These are phyloP conservation scores for Calocybe cyanea DNA, from an alignment of 768 basidiomycete species.

Conservation along the genomic window DNA sequence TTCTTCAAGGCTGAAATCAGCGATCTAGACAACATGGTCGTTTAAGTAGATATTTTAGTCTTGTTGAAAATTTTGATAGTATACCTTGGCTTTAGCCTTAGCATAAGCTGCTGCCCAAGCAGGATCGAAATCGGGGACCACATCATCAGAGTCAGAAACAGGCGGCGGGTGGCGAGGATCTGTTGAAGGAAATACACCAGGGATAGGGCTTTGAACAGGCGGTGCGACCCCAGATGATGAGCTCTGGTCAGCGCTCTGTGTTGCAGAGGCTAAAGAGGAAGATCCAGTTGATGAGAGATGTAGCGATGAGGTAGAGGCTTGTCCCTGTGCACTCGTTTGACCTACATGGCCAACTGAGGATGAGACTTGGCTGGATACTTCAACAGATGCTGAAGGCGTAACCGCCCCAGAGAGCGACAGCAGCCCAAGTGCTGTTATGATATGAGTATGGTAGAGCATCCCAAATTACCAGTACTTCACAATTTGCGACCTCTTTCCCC, in stretches of 20 bases:
- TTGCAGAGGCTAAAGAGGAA: background rate
- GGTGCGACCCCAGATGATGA: slow-evolving; percentile 34
- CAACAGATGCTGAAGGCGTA: background rate
- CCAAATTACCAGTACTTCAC: background rate
- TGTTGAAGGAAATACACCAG: slow-evolving; percentile 40
- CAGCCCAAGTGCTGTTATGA: slow-evolving; percentile 2
- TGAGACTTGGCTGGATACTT: background rate
- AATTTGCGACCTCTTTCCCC: background rate
- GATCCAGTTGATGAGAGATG: background rate
- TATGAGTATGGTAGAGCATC: slow-evolving; percentile 1
- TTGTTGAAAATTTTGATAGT: slow-evolving; percentile 4
- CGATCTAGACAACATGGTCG: slow-evolving; percentile 21
- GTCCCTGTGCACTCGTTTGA: background rate
- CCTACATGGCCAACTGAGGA: background rate
- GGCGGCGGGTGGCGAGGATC: slow-evolving; percentile 45
- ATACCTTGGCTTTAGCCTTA: slow-evolving; percentile 38
- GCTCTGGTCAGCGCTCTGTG: slow-evolving; percentile 2
- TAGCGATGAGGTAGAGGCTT: background rate
- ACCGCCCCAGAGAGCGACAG: background rate
- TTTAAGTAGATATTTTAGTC: background rate
- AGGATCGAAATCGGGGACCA: slow-evolving; percentile 17
- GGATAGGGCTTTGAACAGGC: slow-evolving; percentile 40
- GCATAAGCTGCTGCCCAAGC: slow-evolving; percentile 42
- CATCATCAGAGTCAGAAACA: slow-evolving; percentile 17
- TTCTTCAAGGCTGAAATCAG: slow-evolving; percentile 37